These are phyloP conservation scores for Hirsutella minnesotensis DNA, from an alignment of 2,329 filamentous ascomycete species.

Conservation along the genomic window DNA sequence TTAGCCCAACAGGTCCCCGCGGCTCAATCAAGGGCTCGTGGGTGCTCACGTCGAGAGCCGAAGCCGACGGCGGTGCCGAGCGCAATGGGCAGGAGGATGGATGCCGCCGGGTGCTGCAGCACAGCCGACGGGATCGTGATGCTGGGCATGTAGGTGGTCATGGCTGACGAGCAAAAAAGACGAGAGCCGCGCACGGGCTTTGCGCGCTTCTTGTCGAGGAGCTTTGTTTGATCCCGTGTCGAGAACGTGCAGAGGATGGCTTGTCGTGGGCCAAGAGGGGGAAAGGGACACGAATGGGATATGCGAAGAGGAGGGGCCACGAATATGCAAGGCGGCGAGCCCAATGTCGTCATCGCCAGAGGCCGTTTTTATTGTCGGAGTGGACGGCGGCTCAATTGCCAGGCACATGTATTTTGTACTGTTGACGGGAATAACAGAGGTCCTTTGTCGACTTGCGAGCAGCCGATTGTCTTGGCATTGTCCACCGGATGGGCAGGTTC, in stretches of 20 bases:
- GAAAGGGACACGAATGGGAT: neutral
- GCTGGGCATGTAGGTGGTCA: conserved; percentile 72
- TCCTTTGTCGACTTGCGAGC: no score
- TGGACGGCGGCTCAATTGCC: no score
- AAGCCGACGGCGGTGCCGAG: conserved; percentile 66
- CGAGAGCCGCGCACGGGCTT: neutral
- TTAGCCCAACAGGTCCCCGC: no score
- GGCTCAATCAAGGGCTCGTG: no score
- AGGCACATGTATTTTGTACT: no score
- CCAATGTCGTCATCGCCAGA: neutral
- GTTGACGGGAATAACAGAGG: no score
- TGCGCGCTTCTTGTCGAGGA: neutral
- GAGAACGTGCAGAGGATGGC: neutral
- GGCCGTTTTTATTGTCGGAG: no score
- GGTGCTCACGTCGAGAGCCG: conserved; percentile 46
- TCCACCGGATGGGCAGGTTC: no score
- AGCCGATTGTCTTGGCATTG: no score
- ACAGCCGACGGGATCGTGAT: conserved; percentile 61
- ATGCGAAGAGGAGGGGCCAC: neutral
- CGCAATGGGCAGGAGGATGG: conserved; percentile 64
- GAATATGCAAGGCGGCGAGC: no score
- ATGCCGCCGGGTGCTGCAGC: conserved; percentile 60
- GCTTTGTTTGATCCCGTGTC: neutral
- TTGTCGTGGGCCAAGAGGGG: neutral
- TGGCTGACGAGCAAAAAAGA: conserved; percentile 24